Evolutionary conservation across 2,329 filamentous ascomycete species (phyloP).

Genomic region (Rosellinia necatrix): DNA sequence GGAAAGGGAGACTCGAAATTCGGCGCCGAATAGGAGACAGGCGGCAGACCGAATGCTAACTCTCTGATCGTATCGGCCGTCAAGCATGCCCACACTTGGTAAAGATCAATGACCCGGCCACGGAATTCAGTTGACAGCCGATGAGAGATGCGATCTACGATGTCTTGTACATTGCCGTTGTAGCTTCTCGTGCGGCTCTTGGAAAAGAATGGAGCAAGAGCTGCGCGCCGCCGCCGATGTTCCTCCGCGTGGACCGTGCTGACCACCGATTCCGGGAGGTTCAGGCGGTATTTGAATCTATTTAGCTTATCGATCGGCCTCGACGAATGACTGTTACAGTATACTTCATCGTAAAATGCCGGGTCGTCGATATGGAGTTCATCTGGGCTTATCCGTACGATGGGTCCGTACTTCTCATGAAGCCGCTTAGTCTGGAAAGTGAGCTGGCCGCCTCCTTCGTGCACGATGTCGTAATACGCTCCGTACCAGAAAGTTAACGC

Average conservation of each 20-base stretch:
- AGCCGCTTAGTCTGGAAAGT: neutral
- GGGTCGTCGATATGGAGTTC: slow-evolving; percentile 7
- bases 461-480: slow-evolving; percentile 16
- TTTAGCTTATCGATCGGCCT: slow-evolving; percentile 3
- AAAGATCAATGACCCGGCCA: neutral
- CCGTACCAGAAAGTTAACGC: slow-evolving; percentile 15
- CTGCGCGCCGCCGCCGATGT: neutral
- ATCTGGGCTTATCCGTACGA: slow-evolving; percentile 6
- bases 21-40: neutral
- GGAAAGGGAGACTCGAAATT: neutral
- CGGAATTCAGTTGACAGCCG: neutral
- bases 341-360: slow-evolving; percentile 2
- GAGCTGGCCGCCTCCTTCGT: slow-evolving; percentile 12
- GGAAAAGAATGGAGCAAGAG: slow-evolving; percentile 9
- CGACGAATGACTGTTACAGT: neutral
- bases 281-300: neutral
- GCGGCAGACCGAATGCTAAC: neutral
- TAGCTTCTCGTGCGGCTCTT: neutral
- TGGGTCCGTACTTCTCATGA: slow-evolving; percentile 16
- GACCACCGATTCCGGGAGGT: neutral
- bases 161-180: neutral
- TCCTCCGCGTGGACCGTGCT: neutral
- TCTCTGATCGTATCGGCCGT: neutral
- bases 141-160: neutral
- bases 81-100: neutral